These are phyloP conservation scores for Phytophthora idaei DNA, from an alignment of 352 stramenopile species.

Conservation along the genomic window DNA sequence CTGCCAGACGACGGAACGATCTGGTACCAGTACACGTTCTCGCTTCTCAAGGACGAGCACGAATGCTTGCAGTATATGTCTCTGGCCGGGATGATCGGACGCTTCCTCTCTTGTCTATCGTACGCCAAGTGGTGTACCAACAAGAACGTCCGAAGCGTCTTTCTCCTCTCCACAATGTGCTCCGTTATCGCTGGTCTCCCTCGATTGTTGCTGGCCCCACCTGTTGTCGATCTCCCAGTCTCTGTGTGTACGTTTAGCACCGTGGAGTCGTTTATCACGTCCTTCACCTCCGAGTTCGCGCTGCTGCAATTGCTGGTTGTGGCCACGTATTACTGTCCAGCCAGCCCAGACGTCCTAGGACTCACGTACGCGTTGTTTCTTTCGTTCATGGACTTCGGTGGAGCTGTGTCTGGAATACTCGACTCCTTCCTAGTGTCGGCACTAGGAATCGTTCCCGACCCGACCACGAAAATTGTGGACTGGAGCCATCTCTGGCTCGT, in stretches of 20 bases:
- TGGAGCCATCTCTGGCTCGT: constrained; percentile 69
- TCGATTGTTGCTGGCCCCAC: constrained; percentile 65
- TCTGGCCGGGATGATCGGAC: constrained; percentile 67
- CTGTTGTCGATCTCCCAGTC: constrained; percentile 53
- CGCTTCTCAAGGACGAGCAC: constrained; percentile 53
- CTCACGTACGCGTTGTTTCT: constrained; percentile 84
- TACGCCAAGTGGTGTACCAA: constrained; percentile 75
- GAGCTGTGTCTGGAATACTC: constrained; percentile 70
- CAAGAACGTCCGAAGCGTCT: constrained; percentile 71
- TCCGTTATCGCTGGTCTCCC: constrained; percentile 68
- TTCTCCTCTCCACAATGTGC: constrained; percentile 75
- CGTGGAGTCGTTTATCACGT: constrained; percentile 74
- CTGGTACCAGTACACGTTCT: constrained; percentile 87
- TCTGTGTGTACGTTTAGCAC: constrained; percentile 74
- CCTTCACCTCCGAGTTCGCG: constrained; percentile 83
- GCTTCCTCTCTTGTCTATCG: constrained; percentile 75
- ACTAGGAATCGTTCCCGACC: constrained; percentile 66
- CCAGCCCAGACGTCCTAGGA: constrained; percentile 58
- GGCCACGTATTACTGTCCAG: constrained; percentile 81
- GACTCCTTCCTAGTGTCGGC: constrained; percentile 57
- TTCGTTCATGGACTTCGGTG: constrained; percentile 88
- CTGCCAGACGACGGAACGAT: constrained; percentile 65
- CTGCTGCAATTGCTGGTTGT: constrained; percentile 82
- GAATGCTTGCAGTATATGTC: constrained; percentile 81
- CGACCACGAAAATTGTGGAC: constrained; percentile 56